Evolutionary conservation across 768 basidiomycete species (phyloP).

Genomic region (Auricularia sp.): DNA sequence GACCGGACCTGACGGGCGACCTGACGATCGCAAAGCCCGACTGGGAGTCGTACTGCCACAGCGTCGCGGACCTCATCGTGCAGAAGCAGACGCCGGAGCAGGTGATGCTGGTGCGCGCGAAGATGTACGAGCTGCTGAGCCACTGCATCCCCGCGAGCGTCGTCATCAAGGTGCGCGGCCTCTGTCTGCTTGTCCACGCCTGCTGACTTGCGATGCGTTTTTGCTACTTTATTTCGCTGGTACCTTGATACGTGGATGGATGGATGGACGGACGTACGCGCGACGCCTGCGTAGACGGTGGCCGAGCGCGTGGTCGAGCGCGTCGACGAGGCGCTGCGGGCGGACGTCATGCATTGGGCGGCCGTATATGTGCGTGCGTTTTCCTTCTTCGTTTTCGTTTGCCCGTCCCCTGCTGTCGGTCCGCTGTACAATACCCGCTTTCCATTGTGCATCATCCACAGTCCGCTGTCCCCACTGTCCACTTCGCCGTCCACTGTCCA

Average conservation of each 20-base stretch:
- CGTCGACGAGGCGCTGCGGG: conserved; percentile 83
- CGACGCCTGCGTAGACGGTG: conserved; percentile 53
- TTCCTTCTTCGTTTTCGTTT: neutral
- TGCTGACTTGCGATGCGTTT: conserved; percentile 2
- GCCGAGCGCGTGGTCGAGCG: conserved; percentile 78
- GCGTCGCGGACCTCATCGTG: conserved; percentile 84
- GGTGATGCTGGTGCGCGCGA: conserved; percentile 85
- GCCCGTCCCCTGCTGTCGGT: neutral
- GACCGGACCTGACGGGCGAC: conserved; percentile 73
- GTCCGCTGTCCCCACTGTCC: too few relatives aligned
- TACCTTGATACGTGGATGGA: too few relatives aligned
- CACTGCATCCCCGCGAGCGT: conserved; percentile 95
- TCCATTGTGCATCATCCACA: neutral
- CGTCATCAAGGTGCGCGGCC: conserved; percentile 66
- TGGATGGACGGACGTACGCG: too few relatives aligned
- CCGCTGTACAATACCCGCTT: neutral
- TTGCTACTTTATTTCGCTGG: neutral
- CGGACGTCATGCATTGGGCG: conserved; percentile 96
- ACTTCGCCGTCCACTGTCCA: too few relatives aligned
- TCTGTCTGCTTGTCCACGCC: neutral
- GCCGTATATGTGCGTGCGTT: conserved; percentile 72
- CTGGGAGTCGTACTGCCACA: conserved; percentile 95
- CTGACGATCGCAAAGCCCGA: conserved; percentile 92
- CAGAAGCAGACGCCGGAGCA: conserved; percentile 81
- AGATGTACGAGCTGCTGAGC: conserved; percentile 89